Evolutionary conservation across 192 early-diverging fungal genomes (phyloP), one percentile per base, ranked within the genome.

Genomic region (Gaertneriomyces sp.): DNA sequence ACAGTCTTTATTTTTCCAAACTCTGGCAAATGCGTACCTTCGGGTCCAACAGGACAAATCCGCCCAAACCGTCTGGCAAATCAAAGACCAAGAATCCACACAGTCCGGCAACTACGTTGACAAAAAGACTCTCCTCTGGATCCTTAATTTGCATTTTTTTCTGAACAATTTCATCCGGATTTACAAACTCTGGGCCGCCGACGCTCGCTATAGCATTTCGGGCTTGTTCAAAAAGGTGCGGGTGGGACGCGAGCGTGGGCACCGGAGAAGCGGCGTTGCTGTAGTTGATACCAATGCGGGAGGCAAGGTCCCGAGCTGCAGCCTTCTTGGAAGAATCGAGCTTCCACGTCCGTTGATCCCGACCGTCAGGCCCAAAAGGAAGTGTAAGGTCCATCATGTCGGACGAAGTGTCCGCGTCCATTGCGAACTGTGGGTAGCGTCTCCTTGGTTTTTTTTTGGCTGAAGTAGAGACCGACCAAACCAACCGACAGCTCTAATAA

Each of bases 61-160:
- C 66, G 41, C 66, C 66, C 19, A 41, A 8, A 11, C 66, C 66
- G 43, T 68, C 66, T 12, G 66, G 66, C 33, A 68, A 42, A 43
- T 68, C 66, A 42, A 68, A 68, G 19, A 68, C 60, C 44, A 68
- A 43, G 50, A 55, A 68, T 20, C 66, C 66, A 49, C 57, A 55
- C 14, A 68, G 46, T 10, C 46, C 66, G 1, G 33, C 66, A 6
- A 68, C 57, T 12, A 68, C 60, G 39, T 68, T 68, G 45, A 68
- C 45, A 40, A 44, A 68, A 5, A 60, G 40, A 50, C 45, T 60
- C 25, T 68, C 66, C n/a, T 45, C 20, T 40, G 57, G 51, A 42
- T 52, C 43, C 14, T 52, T 44, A 4, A 45, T 20, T 33, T 45
- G 25, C 66, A 68, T 68, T 51, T 68, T 68, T 9, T 58, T 55